These are phyloP conservation scores for Metarhizium rileyi DNA, from an alignment of 2,329 filamentous ascomycete genomes.

Conservation along the genomic window DNA sequence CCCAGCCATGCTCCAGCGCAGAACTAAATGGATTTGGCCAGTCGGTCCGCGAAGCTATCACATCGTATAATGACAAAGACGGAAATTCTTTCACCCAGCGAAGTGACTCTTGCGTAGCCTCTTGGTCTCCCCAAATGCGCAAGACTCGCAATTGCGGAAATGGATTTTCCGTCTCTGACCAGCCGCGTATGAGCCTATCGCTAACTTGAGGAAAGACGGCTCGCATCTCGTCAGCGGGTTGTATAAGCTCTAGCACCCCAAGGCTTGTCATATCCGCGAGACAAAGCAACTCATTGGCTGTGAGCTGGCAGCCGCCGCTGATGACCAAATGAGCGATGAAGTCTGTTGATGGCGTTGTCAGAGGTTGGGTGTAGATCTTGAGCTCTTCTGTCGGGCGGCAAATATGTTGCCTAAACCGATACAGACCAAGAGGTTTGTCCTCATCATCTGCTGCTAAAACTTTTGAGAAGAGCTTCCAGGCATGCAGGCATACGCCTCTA, in stretches of 20 bases:
- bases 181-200: conserved; percentile 36
- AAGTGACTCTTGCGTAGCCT: conserved; percentile 30
- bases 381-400: conserved; percentile 25
- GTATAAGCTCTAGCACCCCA: conserved; percentile 36
- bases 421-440: conserved; percentile 26
- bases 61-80: conserved; percentile 34
- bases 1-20: conserved; percentile 24
- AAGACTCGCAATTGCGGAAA: conserved; percentile 39
- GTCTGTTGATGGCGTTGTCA: conserved; percentile 25
- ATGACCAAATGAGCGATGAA: conserved; percentile 33
- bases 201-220: conserved; percentile 27
- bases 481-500: conserved; percentile 26
- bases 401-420: conserved; percentile 30
- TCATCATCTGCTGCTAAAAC: conserved; percentile 21
- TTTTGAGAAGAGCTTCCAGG: conserved; percentile 30
- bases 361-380: conserved; percentile 25
- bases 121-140: conserved; percentile 32
- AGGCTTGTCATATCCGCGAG: conserved; percentile 35
- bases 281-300: conserved; percentile 28
- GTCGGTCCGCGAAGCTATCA: conserved; percentile 24
- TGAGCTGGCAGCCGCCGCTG: conserved; percentile 25
- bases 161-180: conserved; percentile 29
- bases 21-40: conserved; percentile 21
- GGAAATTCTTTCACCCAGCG: conserved; percentile 33
- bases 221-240: conserved; percentile 21